Percentiles rank a stretch among this genome's conserved stretches.
Conservation (phyloP, 768 basidiomycete species). For the Termitomyces sp. region DNA sequence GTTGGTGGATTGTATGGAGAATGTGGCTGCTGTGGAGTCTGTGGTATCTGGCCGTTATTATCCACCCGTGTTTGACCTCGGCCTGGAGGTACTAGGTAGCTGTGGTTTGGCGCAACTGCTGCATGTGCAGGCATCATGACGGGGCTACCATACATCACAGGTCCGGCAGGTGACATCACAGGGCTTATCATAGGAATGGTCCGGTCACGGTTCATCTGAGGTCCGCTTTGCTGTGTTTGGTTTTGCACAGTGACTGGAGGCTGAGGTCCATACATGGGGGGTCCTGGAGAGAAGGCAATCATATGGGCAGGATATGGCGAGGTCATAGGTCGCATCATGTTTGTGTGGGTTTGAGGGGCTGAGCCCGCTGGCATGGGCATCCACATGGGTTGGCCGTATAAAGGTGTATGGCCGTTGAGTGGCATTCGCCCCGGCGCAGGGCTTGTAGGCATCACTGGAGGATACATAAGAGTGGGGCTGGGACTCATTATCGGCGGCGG, state of each 20-base stretch:
- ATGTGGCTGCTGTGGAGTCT: constrained; percentile 28
- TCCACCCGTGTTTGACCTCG: constrained; percentile 47
- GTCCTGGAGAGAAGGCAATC: constrained; percentile 56
- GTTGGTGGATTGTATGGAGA: constrained; percentile 34
- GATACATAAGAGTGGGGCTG: constrained; percentile 61
- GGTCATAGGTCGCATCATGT: constrained; percentile 49
- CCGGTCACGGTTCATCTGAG: constrained; percentile 38
- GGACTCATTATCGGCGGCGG: constrained; percentile 70
- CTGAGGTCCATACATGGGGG: constrained; percentile 44
- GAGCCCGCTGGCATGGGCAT: constrained; percentile 45
- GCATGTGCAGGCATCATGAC: constrained; percentile 61
- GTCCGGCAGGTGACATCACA: constrained; percentile 54
- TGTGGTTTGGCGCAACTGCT: constrained; percentile 31
- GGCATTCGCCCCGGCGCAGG: constrained; percentile 59
- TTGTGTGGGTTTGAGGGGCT: constrained; percentile 38
- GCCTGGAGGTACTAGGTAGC: constrained; percentile 43
- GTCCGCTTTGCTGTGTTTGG: constrained; percentile 31
- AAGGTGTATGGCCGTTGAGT: constrained; percentile 54
- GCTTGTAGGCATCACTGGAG: constrained; percentile 51
- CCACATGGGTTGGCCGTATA: constrained; percentile 65
- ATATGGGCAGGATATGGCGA: constrained; percentile 64
- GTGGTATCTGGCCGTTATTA: constrained; percentile 38
- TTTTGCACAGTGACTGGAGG: constrained; percentile 37
- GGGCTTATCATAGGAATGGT: constrained; percentile 65
- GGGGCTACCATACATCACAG: constrained; percentile 66